Base-by-base conservation (phyloP, 2,329 filamentous ascomycete genomes). In the Zalaria sp. region DNA sequence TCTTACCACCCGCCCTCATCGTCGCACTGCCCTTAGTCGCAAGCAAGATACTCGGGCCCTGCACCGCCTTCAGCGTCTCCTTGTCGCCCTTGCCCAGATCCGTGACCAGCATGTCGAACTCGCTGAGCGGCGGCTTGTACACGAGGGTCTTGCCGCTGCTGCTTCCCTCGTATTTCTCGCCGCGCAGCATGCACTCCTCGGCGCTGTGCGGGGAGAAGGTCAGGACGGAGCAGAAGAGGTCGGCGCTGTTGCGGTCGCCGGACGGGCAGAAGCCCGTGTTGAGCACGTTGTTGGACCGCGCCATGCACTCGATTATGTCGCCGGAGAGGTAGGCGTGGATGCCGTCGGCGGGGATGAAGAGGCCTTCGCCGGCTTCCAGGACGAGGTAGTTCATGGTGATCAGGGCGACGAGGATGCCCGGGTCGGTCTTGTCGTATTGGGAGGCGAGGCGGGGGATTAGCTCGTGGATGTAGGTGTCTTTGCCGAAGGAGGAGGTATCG, bases 271-370 rank as follows among this genome's bases (percentile, higher is more conserved):
- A 84, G 0, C 82, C 81, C 0, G 74, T 76, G 57, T 83, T 83
- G 39, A 87, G 66, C 2, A 87, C 81, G 44, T 85, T 84, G 63
- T 86, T 79, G 18, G 71, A 77, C 5, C 80, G 71, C 1, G 81
- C 81, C 81, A 86, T 86, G 60, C 81, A 85, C 58, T 86, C 81
- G 50, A 86, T 75, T 40, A 86, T 83, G 54, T 85, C 76, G 3
- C 82, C 82, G 3, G 71, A 71, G 0, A 86, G 64, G 53, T 84
- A 86, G 0, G 81, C 81, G 53, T 86, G 80, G 41, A 84, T 81
- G 4, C 79, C 80, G 48, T 85, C 80, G 1, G 79, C 79, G 0
- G 80, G 81, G 10, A 86, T 79, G 55, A 74, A 83, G 40, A 86
- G 69, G 5, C 75, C 72, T 40, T 84, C 73, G 10, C 81, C 81